These are phyloP conservation scores for Silybum marianum DNA, from an alignment of 129 eudicot genomes.

Conservation along the genomic window DNA sequence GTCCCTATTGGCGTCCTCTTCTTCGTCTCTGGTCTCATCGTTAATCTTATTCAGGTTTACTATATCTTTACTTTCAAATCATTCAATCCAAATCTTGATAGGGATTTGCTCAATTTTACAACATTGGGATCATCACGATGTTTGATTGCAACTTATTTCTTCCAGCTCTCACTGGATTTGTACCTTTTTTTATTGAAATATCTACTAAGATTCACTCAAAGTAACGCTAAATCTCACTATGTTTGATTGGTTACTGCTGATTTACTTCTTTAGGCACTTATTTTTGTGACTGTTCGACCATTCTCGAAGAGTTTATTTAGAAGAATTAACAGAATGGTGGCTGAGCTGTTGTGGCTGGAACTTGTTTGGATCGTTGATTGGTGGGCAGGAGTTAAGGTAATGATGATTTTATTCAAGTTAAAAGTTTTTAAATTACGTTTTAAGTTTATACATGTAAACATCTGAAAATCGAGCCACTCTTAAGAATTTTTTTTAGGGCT, in stretches of 20 bases:
- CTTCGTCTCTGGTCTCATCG: slow-evolving; percentile 80
- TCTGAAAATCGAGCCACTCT: background rate
- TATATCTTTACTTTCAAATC: background rate
- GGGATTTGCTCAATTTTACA: slow-evolving; percentile 18
- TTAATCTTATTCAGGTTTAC: slow-evolving; percentile 74
- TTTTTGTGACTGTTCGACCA: slow-evolving; percentile 72
- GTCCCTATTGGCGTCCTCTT: slow-evolving; percentile 83
- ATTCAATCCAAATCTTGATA: slow-evolving; percentile 16
- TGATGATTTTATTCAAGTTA: slow-evolving; percentile 7
- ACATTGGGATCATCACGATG: background rate
- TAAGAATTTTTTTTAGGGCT: slow-evolving; percentile 16
- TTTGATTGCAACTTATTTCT: slow-evolving; percentile 19
- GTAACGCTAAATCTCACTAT: slow-evolving; percentile 12
- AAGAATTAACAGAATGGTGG: slow-evolving; percentile 73
- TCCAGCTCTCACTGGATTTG: background rate
- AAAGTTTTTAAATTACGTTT: slow-evolving; percentile 3
- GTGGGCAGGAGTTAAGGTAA: slow-evolving; percentile 96
- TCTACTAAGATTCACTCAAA: background rate
- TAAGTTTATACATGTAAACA: background rate
- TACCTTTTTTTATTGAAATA: background rate
- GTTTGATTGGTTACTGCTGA: background rate
- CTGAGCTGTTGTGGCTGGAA: slow-evolving; percentile 87
- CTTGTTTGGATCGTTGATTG: slow-evolving; percentile 95
- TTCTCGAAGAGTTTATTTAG: slow-evolving; percentile 74
- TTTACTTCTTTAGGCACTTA: slow-evolving; percentile 55